phyloP scores from a whole-genome alignment of 1,139 yeast genomes.

The Yamadazyma dendronema region DNA sequence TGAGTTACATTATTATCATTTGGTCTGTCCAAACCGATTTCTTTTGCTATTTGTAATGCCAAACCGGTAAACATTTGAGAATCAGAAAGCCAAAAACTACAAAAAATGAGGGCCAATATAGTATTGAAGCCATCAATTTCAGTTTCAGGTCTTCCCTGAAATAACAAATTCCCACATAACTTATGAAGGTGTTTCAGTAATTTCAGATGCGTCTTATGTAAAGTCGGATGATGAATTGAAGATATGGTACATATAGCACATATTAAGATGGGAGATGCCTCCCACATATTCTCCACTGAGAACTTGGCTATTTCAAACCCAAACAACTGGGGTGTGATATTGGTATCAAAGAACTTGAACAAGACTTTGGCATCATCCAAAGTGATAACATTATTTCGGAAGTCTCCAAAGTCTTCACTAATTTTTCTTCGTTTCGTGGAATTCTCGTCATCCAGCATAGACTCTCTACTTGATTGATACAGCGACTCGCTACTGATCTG shows the following conservation, averaged over 20 bases:
- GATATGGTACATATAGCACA: constrained; percentile 65
- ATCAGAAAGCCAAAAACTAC: constrained; percentile 69
- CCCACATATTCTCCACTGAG: constrained; percentile 52
- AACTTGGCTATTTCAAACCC: constrained; percentile 61
- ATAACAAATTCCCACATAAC: constrained; percentile 47
- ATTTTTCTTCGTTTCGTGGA: constrained; percentile 1
- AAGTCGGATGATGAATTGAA: constrained; percentile 57
- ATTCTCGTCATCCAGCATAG: not conserved
- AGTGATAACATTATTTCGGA: constrained; percentile 34
- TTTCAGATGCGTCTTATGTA: constrained; percentile 34
- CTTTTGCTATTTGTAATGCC: constrained; percentile 64
- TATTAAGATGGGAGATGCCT: constrained; percentile 54
- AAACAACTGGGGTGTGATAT: constrained; percentile 63
- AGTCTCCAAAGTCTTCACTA: constrained; percentile 25
- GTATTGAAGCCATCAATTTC: constrained; percentile 59
- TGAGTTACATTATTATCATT: constrained; percentile 2
- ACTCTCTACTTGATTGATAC: not conserved
- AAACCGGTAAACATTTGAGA: constrained; percentile 66
- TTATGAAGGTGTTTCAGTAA: constrained; percentile 45
- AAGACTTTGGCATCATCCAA: constrained; percentile 49
- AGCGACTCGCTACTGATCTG: constrained; percentile 7
- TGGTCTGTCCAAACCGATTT: constrained; percentile 48
- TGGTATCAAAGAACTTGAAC: constrained; percentile 50
- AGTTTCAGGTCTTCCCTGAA: constrained; percentile 36
- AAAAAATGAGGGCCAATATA: constrained; percentile 59